These are phyloP conservation scores for Neofusicoccum cordaticola DNA, from an alignment of 2,329 filamentous ascomycete genomes.

Conservation along the genomic window DNA sequence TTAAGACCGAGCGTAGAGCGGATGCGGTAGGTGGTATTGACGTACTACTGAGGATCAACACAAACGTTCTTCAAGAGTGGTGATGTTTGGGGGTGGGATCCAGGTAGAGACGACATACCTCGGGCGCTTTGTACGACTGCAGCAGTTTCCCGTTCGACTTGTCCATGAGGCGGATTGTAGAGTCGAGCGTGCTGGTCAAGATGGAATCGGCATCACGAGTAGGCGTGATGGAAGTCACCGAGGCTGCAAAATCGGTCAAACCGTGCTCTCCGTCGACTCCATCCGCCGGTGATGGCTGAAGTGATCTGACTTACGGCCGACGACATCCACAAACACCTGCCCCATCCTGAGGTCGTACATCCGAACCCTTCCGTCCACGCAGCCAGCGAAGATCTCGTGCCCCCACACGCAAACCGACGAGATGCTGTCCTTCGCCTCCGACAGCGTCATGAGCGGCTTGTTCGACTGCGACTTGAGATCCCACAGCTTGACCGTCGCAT, in stretches of 20 bases:
- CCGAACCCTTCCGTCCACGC: slow-evolving; percentile 79
- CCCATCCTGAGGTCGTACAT: slow-evolving; percentile 82
- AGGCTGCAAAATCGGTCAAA: slow-evolving; percentile 19
- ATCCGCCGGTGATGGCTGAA: slow-evolving; percentile 21
- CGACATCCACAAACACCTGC: slow-evolving; percentile 64
- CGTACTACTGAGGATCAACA: slow-evolving; percentile 20
- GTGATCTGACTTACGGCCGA: slow-evolving; percentile 49
- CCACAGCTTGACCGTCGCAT: slow-evolving; percentile 73
- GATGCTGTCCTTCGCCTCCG: slow-evolving; percentile 71
- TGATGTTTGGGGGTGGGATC: background rate
- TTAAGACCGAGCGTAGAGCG: slow-evolving; percentile 71
- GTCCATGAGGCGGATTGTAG: slow-evolving; percentile 76
- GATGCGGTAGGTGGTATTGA: slow-evolving; percentile 51
- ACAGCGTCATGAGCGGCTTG: slow-evolving; percentile 69
- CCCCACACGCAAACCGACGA: slow-evolving; percentile 42
- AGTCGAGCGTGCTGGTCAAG: slow-evolving; percentile 74
- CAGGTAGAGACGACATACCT: background rate
- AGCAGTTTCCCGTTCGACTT: slow-evolving; percentile 69
- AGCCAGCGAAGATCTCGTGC: slow-evolving; percentile 64
- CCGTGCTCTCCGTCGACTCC: background rate
- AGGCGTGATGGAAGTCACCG: slow-evolving; percentile 72
- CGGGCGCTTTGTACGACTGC: slow-evolving; percentile 61
- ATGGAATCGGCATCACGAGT: slow-evolving; percentile 72
- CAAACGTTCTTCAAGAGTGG: background rate
- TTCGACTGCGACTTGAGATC: slow-evolving; percentile 33